phyloP scores from a whole-genome alignment of 1,284 basidiomycete genomes.

The Fomitopsis betulina region DNA sequence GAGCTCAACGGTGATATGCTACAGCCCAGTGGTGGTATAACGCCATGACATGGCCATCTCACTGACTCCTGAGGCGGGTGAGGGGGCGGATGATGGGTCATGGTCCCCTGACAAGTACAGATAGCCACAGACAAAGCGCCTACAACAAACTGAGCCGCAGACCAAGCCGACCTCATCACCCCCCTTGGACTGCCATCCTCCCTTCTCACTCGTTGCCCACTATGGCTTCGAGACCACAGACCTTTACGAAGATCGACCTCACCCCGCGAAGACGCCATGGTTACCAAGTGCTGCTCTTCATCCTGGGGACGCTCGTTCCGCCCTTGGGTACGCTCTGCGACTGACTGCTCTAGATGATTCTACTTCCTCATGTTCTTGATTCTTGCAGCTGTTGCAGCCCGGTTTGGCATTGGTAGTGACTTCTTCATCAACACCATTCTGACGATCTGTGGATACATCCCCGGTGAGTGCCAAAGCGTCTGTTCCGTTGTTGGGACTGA shows the following conservation, averaged over 20 bases:
- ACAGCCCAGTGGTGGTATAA: background rate
- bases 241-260: constrained; percentile 52
- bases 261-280: constrained; percentile 77
- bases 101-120: background rate
- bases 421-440: constrained; percentile 91
- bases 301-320: constrained; percentile 80
- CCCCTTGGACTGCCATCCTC: background rate
- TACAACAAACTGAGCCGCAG: background rate
- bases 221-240: constrained; percentile 12
- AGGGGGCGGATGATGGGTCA: background rate
- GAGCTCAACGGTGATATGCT: too few relatives aligned
- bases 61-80: background rate
- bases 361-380: constrained; percentile 2
- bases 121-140: constrained; percentile 1
- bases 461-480: constrained; percentile 54
- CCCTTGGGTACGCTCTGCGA: constrained; percentile 68
- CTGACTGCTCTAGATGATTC: background rate
- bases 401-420: constrained; percentile 91
- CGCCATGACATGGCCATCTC: background rate
- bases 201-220: background rate
- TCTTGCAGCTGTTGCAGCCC: constrained; percentile 79
- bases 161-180: background rate
- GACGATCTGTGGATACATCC: constrained; percentile 89
- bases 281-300: constrained; percentile 78
- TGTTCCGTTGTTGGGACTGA: background rate